Conservation (phyloP, 2,329 filamentous ascomycete species). For the Cladosporium colombiae region DNA sequence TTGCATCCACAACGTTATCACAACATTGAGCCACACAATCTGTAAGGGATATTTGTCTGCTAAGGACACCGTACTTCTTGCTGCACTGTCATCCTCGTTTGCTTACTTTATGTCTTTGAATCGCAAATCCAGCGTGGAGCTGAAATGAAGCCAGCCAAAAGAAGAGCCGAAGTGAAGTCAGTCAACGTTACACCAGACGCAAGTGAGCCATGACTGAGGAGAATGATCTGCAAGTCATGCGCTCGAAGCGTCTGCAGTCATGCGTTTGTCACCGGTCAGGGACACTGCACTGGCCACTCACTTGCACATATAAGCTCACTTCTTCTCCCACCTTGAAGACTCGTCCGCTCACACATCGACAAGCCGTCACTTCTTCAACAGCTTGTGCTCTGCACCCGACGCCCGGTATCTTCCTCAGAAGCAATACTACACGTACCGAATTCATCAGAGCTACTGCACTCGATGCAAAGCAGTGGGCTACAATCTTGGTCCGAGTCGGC, state of each 20-base stretch:
- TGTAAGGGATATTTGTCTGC: too few relatives aligned
- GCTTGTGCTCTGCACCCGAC: slow-evolving; percentile 14
- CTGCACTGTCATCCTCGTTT: not conserved
- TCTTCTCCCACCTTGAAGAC: not conserved
- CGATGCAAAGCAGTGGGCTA: slow-evolving; percentile 3
- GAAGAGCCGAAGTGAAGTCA: not conserved
- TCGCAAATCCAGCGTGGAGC: not conserved
- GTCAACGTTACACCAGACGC: not conserved
- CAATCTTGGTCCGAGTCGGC: not conserved
- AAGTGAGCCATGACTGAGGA: not conserved
- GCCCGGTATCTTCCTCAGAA: slow-evolving; percentile 9
- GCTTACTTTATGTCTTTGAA: not conserved
- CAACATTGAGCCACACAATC: too few relatives aligned
- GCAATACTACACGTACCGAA: not conserved
- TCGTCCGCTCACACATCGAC: not conserved
- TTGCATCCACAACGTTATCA: too few relatives aligned
- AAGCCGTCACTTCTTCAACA: not conserved
- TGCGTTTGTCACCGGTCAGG: not conserved
- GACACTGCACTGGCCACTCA: not conserved
- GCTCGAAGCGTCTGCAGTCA: not conserved
- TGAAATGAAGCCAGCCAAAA: not conserved
- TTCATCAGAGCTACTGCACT: not conserved
- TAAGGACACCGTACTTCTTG: not conserved
- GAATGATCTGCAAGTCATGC: not conserved
- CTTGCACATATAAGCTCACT: not conserved